Conservation (phyloP, 108 stramenopile genomes). For the Pseudonitzschia delicatissima region DNA sequence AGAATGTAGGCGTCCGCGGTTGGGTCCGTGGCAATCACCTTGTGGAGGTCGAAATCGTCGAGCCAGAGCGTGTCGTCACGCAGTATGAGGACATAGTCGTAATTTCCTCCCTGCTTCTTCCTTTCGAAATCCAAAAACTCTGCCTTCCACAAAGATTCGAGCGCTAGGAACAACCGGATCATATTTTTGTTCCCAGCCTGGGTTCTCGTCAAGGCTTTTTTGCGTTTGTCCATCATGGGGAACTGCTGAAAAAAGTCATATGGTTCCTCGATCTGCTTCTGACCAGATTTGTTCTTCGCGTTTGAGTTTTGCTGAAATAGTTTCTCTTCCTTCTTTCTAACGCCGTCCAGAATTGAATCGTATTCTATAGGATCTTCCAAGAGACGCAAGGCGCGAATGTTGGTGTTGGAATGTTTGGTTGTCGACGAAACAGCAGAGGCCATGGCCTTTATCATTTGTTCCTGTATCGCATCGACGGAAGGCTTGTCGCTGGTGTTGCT, state of each 20-base stretch:
- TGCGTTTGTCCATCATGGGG: constrained; percentile 8
- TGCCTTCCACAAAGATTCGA: constrained; percentile 4
- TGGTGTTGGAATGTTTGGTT: background rate
- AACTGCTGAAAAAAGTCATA: constrained; percentile 2
- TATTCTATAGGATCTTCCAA: constrained; percentile 5
- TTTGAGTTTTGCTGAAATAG: no score
- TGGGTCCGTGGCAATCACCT: background rate
- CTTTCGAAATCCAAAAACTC: background rate
- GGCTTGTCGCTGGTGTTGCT: background rate
- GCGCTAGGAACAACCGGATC: constrained; percentile 6
- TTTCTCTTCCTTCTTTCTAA: background rate
- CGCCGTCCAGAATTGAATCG: background rate
- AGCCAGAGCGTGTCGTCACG: constrained; percentile 13
- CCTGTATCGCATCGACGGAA: background rate
- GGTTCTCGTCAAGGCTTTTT: background rate
- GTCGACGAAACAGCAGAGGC: background rate
- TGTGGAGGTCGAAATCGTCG: background rate
- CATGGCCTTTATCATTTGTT: background rate
- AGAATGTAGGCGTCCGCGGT: constrained; percentile 7
- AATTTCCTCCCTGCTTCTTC: background rate
- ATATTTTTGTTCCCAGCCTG: constrained; percentile 12
- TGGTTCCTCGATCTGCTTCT: background rate
- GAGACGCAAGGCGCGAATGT: background rate
- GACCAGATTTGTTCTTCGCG: background rate
- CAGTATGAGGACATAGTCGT: constrained; percentile 3